These are phyloP conservation scores for Neonectria faginata DNA, from an alignment of 2,329 filamentous ascomycete genomes.

Conservation along the genomic window DNA sequence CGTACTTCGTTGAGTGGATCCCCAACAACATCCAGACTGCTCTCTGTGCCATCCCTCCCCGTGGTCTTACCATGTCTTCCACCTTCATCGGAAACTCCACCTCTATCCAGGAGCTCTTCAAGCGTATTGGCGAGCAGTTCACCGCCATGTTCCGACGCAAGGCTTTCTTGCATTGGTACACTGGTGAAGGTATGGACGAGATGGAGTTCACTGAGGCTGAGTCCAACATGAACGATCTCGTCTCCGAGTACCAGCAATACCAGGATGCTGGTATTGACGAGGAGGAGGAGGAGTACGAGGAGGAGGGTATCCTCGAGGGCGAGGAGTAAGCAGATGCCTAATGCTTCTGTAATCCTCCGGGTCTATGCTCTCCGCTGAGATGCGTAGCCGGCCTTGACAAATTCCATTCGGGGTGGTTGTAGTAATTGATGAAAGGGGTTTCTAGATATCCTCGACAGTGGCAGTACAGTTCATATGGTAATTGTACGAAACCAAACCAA, in stretches of 20 bases:
- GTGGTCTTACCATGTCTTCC: slow-evolving; percentile 98
- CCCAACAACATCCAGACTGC: slow-evolving; percentile 99
- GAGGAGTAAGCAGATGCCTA: slow-evolving; percentile 60
- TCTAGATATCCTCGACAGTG: slow-evolving; percentile 56
- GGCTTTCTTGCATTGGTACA: slow-evolving; percentile 99
- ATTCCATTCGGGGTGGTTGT: slow-evolving; percentile 49
- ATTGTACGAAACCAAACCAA: slow-evolving; percentile 48
- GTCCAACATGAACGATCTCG: slow-evolving; percentile 99
- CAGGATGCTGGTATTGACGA: slow-evolving; percentile 98
- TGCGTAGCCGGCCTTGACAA: slow-evolving; percentile 42
- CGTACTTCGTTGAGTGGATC: slow-evolving; percentile 99
- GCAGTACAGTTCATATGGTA: slow-evolving; percentile 48
- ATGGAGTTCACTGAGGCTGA: slow-evolving; percentile 99
- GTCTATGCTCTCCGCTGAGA: slow-evolving; percentile 19
- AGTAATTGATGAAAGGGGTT: slow-evolving; percentile 51
- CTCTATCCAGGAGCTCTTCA: slow-evolving; percentile 99
- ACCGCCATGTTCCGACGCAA: slow-evolving; percentile 99
- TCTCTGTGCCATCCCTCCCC: slow-evolving; percentile 97
- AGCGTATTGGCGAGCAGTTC: slow-evolving; percentile 99
- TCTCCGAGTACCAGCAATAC: slow-evolving; percentile 99
- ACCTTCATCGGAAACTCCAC: slow-evolving; percentile 99
- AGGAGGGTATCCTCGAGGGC: slow-evolving; percentile 79
- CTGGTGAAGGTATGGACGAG: slow-evolving; percentile 99
- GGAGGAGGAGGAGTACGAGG: slow-evolving; percentile 93
- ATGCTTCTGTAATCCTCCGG: slow-evolving; percentile 16